Conservation (phyloP, 306 rosid genomes). For the Vicia faba region DNA sequence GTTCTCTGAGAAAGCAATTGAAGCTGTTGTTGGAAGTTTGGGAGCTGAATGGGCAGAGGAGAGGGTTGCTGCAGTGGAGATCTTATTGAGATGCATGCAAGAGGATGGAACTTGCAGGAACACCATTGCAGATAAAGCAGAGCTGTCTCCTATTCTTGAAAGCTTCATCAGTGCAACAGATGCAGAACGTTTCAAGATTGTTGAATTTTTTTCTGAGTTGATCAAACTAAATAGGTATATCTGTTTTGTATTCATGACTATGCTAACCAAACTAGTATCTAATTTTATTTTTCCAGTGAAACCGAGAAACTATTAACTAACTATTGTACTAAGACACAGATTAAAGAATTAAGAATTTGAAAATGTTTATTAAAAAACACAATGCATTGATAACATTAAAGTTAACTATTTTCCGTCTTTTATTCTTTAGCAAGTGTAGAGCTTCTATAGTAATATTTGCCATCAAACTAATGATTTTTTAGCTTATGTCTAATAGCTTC, state of each 20-base stretch:
- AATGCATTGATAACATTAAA: conserved; percentile 13
- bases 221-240: conserved; percentile 74
- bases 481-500: conserved; percentile 16
- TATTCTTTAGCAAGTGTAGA: neutral
- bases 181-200: conserved; percentile 63
- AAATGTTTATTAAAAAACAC: neutral
- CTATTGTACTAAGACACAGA: neutral
- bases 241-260: conserved; percentile 9
- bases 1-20: conserved; percentile 53
- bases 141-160: conserved; percentile 66
- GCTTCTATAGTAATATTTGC: neutral
- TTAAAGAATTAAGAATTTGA: neutral
- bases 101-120: conserved; percentile 81
- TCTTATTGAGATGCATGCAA: conserved; percentile 73
- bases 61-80: conserved; percentile 73
- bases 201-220: conserved; percentile 68
- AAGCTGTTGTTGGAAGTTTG: conserved; percentile 56
- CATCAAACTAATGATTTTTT: conserved; percentile 19
- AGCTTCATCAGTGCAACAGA: conserved; percentile 60
- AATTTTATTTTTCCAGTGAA: neutral
- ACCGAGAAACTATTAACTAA: neutral
- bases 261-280: conserved; percentile 17
- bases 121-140: conserved; percentile 69
- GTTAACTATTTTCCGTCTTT: neutral
- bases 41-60: conserved; percentile 68